Base-by-base conservation (phyloP, 192 early-diverging fungal genomes). In the Funneliformis geosporum region DNA sequence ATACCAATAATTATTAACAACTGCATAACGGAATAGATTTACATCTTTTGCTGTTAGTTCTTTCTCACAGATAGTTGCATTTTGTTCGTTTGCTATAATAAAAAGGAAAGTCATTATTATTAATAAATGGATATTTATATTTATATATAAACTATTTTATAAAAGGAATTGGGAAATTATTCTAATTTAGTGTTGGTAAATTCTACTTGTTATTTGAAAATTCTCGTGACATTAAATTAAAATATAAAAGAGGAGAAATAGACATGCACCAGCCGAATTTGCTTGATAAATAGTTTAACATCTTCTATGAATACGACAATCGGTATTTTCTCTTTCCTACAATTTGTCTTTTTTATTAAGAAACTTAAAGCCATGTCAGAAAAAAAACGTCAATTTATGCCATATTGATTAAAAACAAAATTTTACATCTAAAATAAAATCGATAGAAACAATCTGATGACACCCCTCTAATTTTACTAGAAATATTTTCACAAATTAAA, bases 1-100 rank as follows among this genome's bases (percentile, higher is more conserved):
- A 77, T 90, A 92, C 88, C 85, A 91, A 79, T 95, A 95, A 21
- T 89, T 82, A 47, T 90, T 87, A 10, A 73, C 75, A 18, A 94
- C 83, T 8, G 94, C 92, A 75, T 91, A 91, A n/a, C 80, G 80
- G 68, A 95, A 91, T 12, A 87, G 77, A 42, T 85, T 82, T 69
- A 93, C 76, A 16, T 90, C 87, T 59, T 84, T 83, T 10, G 76
- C 60, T 16, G 76, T 75, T 42, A 93, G 78, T 0, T 75, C 61
- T 21, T 66, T 84, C 46, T 81, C 83, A 80, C 93, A 94, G 8
- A 94, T 84, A 2, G 82, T 76, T 10, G 75, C 80, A 43, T 85
- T 64, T 2, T 75, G 66, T 61, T 82, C 85, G 43, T 60, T 65
- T 47, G 73, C 85, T 86, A 85, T 8, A 23, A 50, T 16, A 59